A percentile compares a stretch with the other conserved stretches of the same genome.
Conservation (phyloP, 805 yeast species). For the Hanseniaspora singularis region DNA sequence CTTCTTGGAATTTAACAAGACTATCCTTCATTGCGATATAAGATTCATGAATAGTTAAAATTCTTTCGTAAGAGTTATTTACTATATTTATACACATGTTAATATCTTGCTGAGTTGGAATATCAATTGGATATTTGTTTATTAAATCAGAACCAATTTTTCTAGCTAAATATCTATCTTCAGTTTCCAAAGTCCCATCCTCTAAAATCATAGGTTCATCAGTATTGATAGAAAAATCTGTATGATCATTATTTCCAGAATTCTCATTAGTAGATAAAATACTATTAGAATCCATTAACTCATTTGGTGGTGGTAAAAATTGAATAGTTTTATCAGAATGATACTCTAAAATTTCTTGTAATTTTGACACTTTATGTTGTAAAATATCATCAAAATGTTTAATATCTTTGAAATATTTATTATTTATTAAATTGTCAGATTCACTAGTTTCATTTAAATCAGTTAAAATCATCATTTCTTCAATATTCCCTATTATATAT, state of each 20-base stretch:
- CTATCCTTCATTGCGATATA: conserved; percentile 47
- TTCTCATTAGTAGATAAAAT: background rate
- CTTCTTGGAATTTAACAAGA: conserved; percentile 57
- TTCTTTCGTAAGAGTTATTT: conserved; percentile 56
- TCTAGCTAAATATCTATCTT: conserved; percentile 4
- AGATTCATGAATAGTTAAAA: conserved; percentile 60
- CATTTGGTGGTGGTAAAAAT: conserved; percentile 29
- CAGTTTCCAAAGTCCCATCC: conserved; percentile 10
- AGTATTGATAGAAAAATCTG: conserved; percentile 36
- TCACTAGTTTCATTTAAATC: conserved; percentile 52
- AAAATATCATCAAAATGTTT: conserved; percentile 83
- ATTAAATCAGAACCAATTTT: conserved; percentile 3
- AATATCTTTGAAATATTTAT: conserved; percentile 33
- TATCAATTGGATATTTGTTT: conserved; percentile 21
- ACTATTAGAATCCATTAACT: too few species aligned
- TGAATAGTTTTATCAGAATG: conserved; percentile 32
- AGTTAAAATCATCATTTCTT: conserved; percentile 63
- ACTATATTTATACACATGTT: conserved; percentile 58
- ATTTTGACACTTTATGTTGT: conserved; percentile 69
- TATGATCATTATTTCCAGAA: background rate
- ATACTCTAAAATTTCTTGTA: conserved; percentile 47
- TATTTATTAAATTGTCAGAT: conserved; percentile 2
- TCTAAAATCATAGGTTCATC: conserved; percentile 18
- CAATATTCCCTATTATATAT: conserved; percentile 73
- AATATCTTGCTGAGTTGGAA: conserved; percentile 28